Conservation (phyloP, 2,329 filamentous ascomycete genomes). For the Setomelanomma holmii region DNA sequence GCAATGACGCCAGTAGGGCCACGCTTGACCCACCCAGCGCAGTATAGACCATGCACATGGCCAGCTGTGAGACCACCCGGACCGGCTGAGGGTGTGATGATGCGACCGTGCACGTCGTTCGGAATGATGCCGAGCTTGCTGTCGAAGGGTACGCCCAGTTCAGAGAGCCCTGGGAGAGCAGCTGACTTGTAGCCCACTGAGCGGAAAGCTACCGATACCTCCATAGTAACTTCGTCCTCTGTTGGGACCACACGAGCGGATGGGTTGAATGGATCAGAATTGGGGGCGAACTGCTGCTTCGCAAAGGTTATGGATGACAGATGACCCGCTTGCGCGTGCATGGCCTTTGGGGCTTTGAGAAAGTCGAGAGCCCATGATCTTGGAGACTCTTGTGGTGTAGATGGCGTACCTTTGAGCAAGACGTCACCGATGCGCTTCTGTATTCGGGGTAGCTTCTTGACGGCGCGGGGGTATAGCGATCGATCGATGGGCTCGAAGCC, state of each 20-base stretch:
- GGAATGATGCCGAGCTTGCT: conserved; percentile 74
- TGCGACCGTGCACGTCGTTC: conserved; percentile 81
- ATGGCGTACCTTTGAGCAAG: conserved; percentile 74
- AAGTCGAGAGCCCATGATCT: conserved; percentile 88
- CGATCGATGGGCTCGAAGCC: conserved; percentile 73
- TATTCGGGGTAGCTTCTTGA: conserved; percentile 75
- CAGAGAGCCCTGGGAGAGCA: conserved; percentile 74
- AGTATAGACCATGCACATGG: conserved; percentile 79
- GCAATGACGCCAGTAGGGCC: conserved; percentile 96
- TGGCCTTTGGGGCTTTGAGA: conserved; percentile 77
- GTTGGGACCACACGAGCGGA: conserved; percentile 60
- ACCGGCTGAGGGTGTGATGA: conserved; percentile 56
- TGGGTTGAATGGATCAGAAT: conserved; percentile 55
- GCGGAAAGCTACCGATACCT: conserved; percentile 79
- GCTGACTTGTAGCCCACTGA: conserved; percentile 95
- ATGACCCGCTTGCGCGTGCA: conserved; percentile 61
- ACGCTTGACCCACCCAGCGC: conserved; percentile 94
- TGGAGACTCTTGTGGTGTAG: conserved; percentile 55
- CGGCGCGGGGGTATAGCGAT: conserved; percentile 70
- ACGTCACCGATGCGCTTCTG: conserved; percentile 81
- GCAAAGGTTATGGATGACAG: conserved; percentile 75
- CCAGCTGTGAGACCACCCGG: conserved; percentile 53
- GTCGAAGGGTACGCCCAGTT: conserved; percentile 81
- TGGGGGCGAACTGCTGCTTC: conserved; percentile 50
- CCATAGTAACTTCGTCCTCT: conserved; percentile 58